A percentile compares a stretch with the other conserved stretches of the same genome.
Conservation (phyloP, 192 early-diverging fungal genomes). For the Linnemannia schmuckeri region DNA sequence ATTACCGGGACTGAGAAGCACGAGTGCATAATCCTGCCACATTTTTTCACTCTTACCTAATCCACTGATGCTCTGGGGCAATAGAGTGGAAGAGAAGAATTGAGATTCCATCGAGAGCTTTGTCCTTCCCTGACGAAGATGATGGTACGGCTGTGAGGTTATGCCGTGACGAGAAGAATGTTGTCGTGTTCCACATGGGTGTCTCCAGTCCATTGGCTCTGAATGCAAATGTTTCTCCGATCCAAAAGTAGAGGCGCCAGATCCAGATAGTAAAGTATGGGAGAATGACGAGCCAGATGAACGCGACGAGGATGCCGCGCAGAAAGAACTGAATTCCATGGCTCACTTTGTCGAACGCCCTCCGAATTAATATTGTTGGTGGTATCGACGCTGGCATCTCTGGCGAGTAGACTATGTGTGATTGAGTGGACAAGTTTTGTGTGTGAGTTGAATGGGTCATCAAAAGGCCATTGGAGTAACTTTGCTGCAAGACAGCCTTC, state of each 20-base stretch:
- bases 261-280: conserved; percentile 89
- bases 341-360: conserved; percentile 61
- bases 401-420: conserved; percentile 69
- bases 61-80: conserved; percentile 44
- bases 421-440: neutral
- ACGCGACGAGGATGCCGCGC: conserved; percentile 72
- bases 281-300: conserved; percentile 84
- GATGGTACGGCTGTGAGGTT: conserved; percentile 20
- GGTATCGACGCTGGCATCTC: conserved; percentile 82
- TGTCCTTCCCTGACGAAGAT: conserved; percentile 5
- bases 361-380: conserved; percentile 66
- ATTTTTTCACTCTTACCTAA: conserved; percentile 14
- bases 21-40: neutral
- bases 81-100: conserved; percentile 15
- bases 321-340: conserved; percentile 59
- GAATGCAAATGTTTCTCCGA: conserved; percentile 68
- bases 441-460: neutral
- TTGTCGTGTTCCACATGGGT: conserved; percentile 36
- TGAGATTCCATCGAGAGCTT: conserved; percentile 11
- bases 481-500: neutral
- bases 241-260: conserved; percentile 90
- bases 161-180: conserved; percentile 24
- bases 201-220: conserved; percentile 46
- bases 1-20: neutral
- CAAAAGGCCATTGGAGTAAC: neutral